phyloP scores from a whole-genome alignment of 148 eudicot species.

The Salicornia ramosissima region DNA sequence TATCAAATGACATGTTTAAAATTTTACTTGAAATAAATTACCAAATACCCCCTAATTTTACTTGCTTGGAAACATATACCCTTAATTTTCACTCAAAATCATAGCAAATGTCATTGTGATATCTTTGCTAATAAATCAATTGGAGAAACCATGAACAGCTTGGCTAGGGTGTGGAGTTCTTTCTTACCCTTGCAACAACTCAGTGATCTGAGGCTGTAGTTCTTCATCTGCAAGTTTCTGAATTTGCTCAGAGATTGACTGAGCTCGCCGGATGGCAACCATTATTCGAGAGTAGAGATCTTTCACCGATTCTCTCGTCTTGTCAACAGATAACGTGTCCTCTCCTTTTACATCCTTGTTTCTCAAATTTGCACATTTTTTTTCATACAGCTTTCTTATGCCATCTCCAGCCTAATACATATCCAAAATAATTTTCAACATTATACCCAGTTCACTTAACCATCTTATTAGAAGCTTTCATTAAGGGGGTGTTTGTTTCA shows the following conservation, averaged over 20 bases:
- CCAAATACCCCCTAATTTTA: no score
- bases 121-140: no score
- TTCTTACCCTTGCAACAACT: conserved; percentile 86
- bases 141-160: no score
- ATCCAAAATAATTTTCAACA: background rate
- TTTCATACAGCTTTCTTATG: conserved; percentile 75
- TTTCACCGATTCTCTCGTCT: conserved; percentile 74
- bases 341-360: conserved; percentile 72
- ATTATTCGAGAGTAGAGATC: conserved; percentile 85
- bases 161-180: background rate
- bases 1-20: no score
- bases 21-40: no score
- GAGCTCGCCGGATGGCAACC: conserved; percentile 90
- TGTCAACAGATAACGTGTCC: conserved; percentile 65
- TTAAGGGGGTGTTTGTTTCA: no score
- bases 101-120: no score
- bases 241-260: conserved; percentile 74
- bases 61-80: no score
- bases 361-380: conserved; percentile 72
- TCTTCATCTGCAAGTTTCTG: conserved; percentile 87
- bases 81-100: no score
- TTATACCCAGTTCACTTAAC: background rate
- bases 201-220: conserved; percentile 77
- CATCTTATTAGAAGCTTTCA: background rate
- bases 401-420: conserved; percentile 63